Base-by-base conservation (phyloP, 2,329 filamentous ascomycete species). In the Aspergillus ochraceoroseus region DNA sequence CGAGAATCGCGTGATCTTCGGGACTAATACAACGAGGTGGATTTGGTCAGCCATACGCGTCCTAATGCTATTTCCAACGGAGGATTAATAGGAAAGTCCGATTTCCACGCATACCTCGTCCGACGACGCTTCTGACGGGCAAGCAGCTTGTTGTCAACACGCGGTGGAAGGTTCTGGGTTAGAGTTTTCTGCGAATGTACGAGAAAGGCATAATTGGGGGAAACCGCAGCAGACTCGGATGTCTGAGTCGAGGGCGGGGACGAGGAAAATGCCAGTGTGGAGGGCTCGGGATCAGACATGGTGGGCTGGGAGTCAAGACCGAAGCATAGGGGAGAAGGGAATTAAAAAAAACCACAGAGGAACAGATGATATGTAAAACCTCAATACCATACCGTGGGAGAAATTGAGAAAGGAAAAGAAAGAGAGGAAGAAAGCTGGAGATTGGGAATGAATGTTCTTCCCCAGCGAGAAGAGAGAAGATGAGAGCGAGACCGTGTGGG, bases 1-100 rank as follows among this genome's bases (percentile, higher is more conserved):
- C 90, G 46, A 95, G 80, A 38, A 94, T 78, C 37, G 82, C 78
- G 70, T 95, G 90, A 70, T 96, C 90, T 66, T 90, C 85, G 27
- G 85, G 82, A 59, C 87, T 94, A 51, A 49, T 22, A 9, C 20
- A 47, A 5, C 32, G 27, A 25, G 19, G 37, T 18, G 14, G 13
- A 9, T 18, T 31, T 13, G 18, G 36, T 47, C 34, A 51, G 50
- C 32, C n/a, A 32, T 15, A 12, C 23, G 32, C 34, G 4, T 11
- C n/a, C n/a, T 27, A 31, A 20, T 23, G 33, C 11, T 12, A 12
- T 23, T 17, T 8, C 18, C 19, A 18, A n/a, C 7, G 15, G 5
- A 5, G 27, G 27, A 9, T 25, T n/a, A 27, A 4, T 19, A 13
- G 9, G 32, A 46, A 18, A 41, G 28, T 48, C n/a, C 38, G 36